phyloP scores from a whole-genome alignment of 345 rosid genomes.

The Euphorbia pulcherrima region DNA sequence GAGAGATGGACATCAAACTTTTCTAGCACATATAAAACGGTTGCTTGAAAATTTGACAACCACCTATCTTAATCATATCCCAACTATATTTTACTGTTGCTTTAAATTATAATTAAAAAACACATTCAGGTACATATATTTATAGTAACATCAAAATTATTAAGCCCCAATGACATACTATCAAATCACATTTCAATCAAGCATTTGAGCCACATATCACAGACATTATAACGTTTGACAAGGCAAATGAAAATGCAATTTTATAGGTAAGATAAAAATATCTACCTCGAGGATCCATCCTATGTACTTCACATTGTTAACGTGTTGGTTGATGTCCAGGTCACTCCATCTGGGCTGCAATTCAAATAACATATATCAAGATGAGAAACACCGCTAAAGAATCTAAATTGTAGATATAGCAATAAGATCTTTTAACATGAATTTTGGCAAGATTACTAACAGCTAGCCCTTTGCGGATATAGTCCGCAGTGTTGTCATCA shows the following conservation, averaged over 20 bases:
- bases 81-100: neutral
- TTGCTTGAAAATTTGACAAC: conserved; percentile 1
- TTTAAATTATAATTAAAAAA: neutral
- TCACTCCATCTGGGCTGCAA: conserved; percentile 96
- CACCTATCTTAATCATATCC: neutral
- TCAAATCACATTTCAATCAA: neutral
- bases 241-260: neutral
- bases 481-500: conserved; percentile 65
- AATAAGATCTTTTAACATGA: neutral
- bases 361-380: conserved; percentile 4
- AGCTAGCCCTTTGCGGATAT: conserved; percentile 72
- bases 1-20: neutral
- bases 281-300: conserved; percentile 96
- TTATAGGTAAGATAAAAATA: conserved; percentile 4
- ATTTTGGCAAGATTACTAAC: conserved; percentile 39
- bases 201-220: neutral
- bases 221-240: neutral
- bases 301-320: conserved; percentile 93
- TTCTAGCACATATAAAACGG: neutral
- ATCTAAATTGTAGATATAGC: neutral
- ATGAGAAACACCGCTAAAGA: neutral
- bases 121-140: neutral
- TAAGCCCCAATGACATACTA: neutral
- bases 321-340: conserved; percentile 96
- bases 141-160: neutral